Conservation (phyloP, 139 green algal genomes). For the Closterium sp. region DNA sequence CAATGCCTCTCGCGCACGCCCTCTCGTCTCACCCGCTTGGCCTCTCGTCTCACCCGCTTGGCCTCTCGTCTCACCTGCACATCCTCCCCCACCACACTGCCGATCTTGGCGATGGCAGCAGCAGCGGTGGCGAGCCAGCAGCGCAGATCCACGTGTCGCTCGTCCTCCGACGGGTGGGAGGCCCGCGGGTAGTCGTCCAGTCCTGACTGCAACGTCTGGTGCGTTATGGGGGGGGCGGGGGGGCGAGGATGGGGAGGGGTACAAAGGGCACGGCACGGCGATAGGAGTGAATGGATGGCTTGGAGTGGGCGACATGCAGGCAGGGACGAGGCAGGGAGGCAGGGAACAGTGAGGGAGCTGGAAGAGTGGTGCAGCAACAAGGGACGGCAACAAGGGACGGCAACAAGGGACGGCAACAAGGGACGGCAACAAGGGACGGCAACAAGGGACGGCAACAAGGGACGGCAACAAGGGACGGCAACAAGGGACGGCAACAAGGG, state of each 20-base stretch:
- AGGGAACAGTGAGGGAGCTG: no score
- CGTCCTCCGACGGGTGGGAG: conserved; percentile 75
- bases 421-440: no score
- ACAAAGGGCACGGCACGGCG: neutral
- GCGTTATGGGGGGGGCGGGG: neutral
- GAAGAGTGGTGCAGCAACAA: no score
- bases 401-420: no score
- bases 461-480: no score
- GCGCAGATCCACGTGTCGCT: conserved; percentile 88
- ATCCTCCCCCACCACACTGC: neutral
- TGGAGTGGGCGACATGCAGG: neutral
- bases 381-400: no score
- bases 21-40: neutral
- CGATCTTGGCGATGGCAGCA: conserved; percentile 56
- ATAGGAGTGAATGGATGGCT: neutral
- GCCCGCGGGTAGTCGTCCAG: conserved; percentile 92
- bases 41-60: neutral
- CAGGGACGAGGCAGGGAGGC: neutral
- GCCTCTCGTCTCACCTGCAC: conserved; percentile 3
- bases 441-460: no score
- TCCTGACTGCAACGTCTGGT: conserved; percentile 57
- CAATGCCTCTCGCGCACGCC: neutral
- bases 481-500: no score
- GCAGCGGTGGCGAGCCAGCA: conserved; percentile 89
- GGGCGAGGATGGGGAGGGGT: neutral